These are phyloP conservation scores for Ziziphus jujuba DNA, from an alignment of 306 rosid genomes.

Conservation along the genomic window DNA sequence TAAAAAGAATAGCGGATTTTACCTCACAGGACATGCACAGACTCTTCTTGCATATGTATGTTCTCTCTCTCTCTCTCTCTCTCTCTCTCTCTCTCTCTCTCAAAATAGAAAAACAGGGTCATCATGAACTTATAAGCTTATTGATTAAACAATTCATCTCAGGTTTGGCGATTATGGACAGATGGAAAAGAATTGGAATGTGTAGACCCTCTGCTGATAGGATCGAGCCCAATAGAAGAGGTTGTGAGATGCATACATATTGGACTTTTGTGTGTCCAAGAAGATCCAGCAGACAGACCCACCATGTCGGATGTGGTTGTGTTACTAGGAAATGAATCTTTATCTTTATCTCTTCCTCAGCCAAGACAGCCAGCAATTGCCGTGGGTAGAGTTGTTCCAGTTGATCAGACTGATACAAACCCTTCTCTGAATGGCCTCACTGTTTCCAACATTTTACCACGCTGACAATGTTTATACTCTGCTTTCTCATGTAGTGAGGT, in stretches of 20 bases:
- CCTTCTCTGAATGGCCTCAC: background rate
- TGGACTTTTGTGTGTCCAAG: conserved; percentile 53
- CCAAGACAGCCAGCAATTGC: conserved; percentile 53
- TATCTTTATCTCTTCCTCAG: conserved; percentile 34
- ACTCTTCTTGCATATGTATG: conserved; percentile 40
- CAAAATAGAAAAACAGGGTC: background rate
- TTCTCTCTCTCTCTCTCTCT: background rate
- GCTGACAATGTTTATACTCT: conserved; percentile 11
- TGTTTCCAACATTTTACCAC: conserved; percentile 10
- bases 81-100: too few species aligned
- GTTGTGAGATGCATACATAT: conserved; percentile 40
- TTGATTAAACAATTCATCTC: background rate
- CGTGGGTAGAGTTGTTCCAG: conserved; percentile 22
- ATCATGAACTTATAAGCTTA: background rate
- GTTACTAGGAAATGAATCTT: conserved; percentile 36
- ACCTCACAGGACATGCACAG: conserved; percentile 33
- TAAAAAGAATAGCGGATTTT: conserved; percentile 41
- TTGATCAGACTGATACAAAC: conserved; percentile 6
- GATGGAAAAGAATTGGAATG: conserved; percentile 41
- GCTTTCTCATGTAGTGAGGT: background rate
- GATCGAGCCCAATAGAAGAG: conserved; percentile 17
- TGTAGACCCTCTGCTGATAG: conserved; percentile 37
- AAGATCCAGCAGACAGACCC: conserved; percentile 55
- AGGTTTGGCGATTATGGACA: conserved; percentile 48
- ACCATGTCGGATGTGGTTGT: conserved; percentile 41